phyloP scores from a whole-genome alignment of 768 basidiomycete genomes.

The Lyophyllum shimeji region DNA sequence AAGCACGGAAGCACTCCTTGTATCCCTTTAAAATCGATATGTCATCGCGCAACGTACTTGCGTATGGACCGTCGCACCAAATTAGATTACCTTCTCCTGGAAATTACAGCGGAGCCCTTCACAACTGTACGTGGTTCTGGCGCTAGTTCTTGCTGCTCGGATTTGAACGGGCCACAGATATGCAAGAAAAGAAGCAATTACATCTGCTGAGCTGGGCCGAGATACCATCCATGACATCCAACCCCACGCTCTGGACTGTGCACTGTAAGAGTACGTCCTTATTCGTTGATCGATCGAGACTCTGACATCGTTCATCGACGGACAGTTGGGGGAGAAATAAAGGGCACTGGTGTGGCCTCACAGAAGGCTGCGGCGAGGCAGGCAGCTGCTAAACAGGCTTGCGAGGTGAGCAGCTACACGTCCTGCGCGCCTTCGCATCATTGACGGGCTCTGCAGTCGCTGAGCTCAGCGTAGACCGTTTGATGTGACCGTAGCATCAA shows the following conservation, averaged over 20 bases:
- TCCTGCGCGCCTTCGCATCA: not conserved
- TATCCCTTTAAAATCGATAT: not conserved
- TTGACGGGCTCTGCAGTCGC: conserved; percentile 4
- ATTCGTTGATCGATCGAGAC: not conserved
- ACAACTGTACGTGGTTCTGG: conserved; percentile 14
- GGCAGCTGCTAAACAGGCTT: conserved; percentile 21
- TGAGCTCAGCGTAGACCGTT: not conserved
- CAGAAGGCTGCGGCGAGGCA: conserved; percentile 20
- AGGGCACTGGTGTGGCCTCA: conserved; percentile 16
- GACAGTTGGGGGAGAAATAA: conserved; percentile 18
- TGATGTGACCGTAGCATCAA: not conserved
- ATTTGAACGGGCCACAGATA: conserved; percentile 8
- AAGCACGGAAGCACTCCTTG: not conserved
- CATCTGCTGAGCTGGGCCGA: conserved; percentile 20
- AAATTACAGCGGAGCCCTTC: conserved; percentile 18
- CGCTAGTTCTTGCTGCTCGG: not conserved
- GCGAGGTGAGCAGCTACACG: conserved; percentile 13
- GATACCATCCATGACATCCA: conserved; percentile 5
- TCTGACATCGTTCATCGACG: not conserved
- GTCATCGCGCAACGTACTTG: conserved; percentile 4
- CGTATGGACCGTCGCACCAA: not conserved
- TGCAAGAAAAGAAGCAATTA: conserved; percentile 17
- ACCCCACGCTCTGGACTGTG: conserved; percentile 17
- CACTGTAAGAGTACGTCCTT: conserved; percentile 19
- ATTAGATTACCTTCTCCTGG: conserved; percentile 11